Conservation (phyloP, 768 basidiomycete genomes). For the Naematelia aurantialba region DNA sequence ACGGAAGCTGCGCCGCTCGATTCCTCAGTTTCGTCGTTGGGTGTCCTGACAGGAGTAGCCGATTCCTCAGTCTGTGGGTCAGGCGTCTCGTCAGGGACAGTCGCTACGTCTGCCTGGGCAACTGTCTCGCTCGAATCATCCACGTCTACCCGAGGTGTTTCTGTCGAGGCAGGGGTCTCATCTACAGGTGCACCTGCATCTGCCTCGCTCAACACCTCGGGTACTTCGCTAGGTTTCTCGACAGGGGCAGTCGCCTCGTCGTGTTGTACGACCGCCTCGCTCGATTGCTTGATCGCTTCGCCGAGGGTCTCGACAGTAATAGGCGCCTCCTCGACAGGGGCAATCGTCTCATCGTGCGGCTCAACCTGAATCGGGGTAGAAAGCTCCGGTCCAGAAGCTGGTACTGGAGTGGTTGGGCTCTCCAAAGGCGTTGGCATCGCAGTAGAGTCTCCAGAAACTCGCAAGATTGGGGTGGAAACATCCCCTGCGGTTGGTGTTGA, state of each 20-base stretch:
- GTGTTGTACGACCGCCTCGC: neutral
- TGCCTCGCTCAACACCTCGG: too few relatives aligned
- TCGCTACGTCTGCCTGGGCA: neutral
- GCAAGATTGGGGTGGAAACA: neutral
- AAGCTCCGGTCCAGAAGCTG: neutral
- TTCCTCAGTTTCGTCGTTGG: constrained; percentile 2
- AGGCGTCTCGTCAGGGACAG: neutral
- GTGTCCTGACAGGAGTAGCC: too few relatives aligned
- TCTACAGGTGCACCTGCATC: too few relatives aligned
- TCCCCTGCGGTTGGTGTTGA: too few relatives aligned
- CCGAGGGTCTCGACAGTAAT: neutral
- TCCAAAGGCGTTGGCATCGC: neutral
- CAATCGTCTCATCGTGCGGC: neutral
- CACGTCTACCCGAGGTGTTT: too few relatives aligned
- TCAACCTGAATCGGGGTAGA: neutral
- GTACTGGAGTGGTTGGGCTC: neutral
- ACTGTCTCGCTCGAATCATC: neutral
- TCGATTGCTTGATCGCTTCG: neutral
- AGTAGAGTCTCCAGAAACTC: neutral
- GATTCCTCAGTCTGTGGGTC: too few relatives aligned
- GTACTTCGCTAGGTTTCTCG: too few relatives aligned
- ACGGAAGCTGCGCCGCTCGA: neutral
- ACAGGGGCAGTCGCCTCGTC: neutral
- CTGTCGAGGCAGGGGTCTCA: too few relatives aligned
- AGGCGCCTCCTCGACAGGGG: constrained; percentile 6